Percentiles rank a stretch among this genome's conserved stretches.
These are phyloP conservation scores for Isoetes engelmannii DNA, from an alignment of 83 land plant genomes.

Conservation along the genomic window DNA sequence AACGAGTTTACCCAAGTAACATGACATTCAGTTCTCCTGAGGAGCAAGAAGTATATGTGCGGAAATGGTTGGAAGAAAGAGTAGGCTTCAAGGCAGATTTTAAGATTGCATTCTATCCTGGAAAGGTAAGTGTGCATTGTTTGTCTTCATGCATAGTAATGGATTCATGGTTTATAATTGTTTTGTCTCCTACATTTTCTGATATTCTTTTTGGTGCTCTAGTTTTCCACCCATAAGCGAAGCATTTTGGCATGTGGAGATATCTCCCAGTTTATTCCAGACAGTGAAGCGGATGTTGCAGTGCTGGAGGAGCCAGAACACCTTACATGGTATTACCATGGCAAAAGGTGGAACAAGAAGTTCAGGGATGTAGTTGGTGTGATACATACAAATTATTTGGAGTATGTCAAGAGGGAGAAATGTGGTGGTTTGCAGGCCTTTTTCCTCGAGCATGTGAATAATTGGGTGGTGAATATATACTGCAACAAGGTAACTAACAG, in stretches of 20 bases:
- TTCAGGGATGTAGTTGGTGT: constrained; percentile 92
- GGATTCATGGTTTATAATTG: no score
- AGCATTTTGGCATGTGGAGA: constrained; percentile 94
- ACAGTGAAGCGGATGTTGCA: constrained; percentile 89
- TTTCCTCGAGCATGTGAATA: constrained; percentile 87
- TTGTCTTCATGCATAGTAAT: no score
- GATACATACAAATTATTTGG: constrained; percentile 95
- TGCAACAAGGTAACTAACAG: constrained; percentile 64
- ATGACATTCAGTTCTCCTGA: constrained; percentile 76
- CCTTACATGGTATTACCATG: constrained; percentile 96
- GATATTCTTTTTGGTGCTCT: constrained; percentile 2
- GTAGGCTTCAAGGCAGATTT: constrained; percentile 85
- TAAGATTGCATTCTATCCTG: constrained; percentile 87
- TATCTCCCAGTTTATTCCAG: constrained; percentile 78
- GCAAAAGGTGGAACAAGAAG: constrained; percentile 94
- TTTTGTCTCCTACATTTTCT: no score
- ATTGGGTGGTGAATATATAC: constrained; percentile 68
- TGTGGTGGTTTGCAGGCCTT: constrained; percentile 89
- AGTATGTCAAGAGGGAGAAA: constrained; percentile 90
- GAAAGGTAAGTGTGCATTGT: constrained; percentile 54
- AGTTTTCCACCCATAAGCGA: constrained; percentile 82
- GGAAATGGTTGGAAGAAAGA: constrained; percentile 86
- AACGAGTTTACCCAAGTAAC: constrained; percentile 76
- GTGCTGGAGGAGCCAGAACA: constrained; percentile 98
- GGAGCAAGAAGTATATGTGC: constrained; percentile 85